Conservation (phyloP, 164 flowering plant species). For the Pachysandra terminalis region DNA sequence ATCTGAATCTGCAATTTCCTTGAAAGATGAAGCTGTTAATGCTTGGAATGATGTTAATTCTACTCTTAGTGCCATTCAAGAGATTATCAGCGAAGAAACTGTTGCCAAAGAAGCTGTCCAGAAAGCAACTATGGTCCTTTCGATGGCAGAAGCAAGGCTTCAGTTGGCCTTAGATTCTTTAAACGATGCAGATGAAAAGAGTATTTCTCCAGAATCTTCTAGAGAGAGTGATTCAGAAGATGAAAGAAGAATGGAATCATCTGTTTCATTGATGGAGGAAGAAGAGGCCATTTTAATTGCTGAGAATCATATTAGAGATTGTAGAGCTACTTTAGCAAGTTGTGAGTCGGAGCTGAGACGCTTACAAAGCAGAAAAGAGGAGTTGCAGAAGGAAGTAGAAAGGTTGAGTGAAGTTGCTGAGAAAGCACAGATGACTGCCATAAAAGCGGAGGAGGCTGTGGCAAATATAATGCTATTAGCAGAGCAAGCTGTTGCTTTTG, state of each 20-base stretch:
- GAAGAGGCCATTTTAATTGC: conserved; percentile 47
- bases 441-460: conserved; percentile 94
- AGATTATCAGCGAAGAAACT: conserved; percentile 53
- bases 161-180: conserved; percentile 55
- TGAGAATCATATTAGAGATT: conserved; percentile 53
- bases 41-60: conserved; percentile 66
- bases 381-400: conserved; percentile 73
- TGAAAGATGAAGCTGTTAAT: conserved; percentile 69
- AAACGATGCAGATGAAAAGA: conserved; percentile 27
- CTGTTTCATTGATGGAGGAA: conserved; percentile 22
- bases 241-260: conserved; percentile 22
- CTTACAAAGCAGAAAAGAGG: conserved; percentile 64
- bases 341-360: conserved; percentile 63
- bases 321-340: conserved; percentile 37
- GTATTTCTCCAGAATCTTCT: conserved; percentile 24
- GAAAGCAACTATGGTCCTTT: conserved; percentile 80
- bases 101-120: conserved; percentile 77
- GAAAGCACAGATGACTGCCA: conserved; percentile 55
- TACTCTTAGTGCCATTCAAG: conserved; percentile 47
- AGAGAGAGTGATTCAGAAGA: conserved; percentile 25
- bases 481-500: conserved; percentile 95
- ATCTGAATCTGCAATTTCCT: conserved; percentile 87
- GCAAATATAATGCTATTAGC: conserved; percentile 91
- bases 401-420: conserved; percentile 72
- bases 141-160: conserved; percentile 88